Evolutionary conservation across 495 filamentous ascomycete species (phyloP).

Genomic region (Aspergillus cristatus): DNA sequence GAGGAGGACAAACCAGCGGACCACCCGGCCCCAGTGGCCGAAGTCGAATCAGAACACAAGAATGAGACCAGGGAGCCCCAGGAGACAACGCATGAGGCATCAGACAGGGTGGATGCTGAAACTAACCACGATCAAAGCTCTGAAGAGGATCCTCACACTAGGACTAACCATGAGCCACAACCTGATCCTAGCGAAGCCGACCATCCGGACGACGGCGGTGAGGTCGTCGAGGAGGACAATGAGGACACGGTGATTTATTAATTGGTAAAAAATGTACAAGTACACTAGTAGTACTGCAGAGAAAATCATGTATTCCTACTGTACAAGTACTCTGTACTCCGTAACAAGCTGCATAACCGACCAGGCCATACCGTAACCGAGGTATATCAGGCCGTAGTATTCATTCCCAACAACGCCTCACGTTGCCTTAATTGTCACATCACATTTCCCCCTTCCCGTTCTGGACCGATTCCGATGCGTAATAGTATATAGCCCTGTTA

Average conservation of each 20-base stretch:
- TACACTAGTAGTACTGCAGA: too few relatives aligned
- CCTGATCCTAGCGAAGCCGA: conserved; percentile 12
- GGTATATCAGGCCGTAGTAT: too few relatives aligned
- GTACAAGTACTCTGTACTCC: too few relatives aligned
- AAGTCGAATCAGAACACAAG: conserved; percentile 5
- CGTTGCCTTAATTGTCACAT: too few relatives aligned
- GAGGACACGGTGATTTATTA: conserved; percentile 86
- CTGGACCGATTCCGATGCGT: too few relatives aligned
- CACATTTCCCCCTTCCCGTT: too few relatives aligned
- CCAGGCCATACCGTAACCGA: conserved; percentile 9
- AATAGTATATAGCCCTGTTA: too few relatives aligned
- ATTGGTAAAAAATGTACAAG: too few relatives aligned
- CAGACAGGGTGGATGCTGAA: conserved; percentile 22
- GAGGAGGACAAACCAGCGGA: conserved; percentile 6
- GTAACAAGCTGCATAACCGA: conserved; percentile 3
- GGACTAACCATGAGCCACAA: conserved; percentile 9
- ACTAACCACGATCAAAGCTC: conserved; percentile 13
- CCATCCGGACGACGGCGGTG: conserved; percentile 55
- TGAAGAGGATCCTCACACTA: conserved; percentile 5
- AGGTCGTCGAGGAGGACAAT: conserved; percentile 66
- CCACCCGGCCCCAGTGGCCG: neutral
- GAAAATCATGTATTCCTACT: too few relatives aligned
- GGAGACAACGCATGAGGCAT: conserved; percentile 7
- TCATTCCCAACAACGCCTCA: too few relatives aligned
- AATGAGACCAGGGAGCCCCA: conserved; percentile 11